A percentile compares a stretch with the other conserved stretches of the same genome.
These are phyloP conservation scores for Eremochloa ophiuroides DNA, from an alignment of 176 grass and related monocot genomes.

Conservation along the genomic window DNA sequence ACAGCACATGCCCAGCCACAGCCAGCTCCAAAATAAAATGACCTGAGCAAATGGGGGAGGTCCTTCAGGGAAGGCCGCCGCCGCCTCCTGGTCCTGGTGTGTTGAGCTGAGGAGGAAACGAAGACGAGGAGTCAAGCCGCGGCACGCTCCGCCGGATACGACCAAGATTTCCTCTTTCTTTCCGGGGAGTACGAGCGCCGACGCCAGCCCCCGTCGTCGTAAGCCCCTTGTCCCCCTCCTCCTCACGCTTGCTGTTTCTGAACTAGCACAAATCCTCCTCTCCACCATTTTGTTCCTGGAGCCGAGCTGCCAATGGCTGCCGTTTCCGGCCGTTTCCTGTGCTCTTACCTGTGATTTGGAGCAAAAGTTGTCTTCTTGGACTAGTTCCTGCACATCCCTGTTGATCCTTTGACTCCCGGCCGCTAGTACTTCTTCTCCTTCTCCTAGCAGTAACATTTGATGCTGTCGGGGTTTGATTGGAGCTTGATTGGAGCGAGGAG, in stretches of 20 bases:
- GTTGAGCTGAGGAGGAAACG: too few species aligned
- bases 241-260: neutral
- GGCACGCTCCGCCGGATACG: neutral
- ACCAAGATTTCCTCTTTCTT: conserved; percentile 5
- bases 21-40: neutral
- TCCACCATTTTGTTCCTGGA: neutral
- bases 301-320: neutral
- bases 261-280: neutral
- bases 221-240: neutral
- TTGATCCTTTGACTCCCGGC: neutral
- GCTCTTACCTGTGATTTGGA: too few species aligned
- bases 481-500: neutral
- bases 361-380: neutral
- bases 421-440: neutral
- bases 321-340: too few species aligned
- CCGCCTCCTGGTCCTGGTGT: neutral
- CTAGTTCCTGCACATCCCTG: neutral
- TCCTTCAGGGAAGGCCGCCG: neutral
- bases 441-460: too few species aligned
- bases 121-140: too few species aligned
- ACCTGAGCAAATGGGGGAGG: neutral
- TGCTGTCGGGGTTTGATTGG: neutral
- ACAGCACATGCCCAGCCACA: neutral
- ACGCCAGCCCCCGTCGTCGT: neutral
- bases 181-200: neutral